phyloP scores from a whole-genome alignment of 345 rosid genomes.

The Camelina hispida region DNA sequence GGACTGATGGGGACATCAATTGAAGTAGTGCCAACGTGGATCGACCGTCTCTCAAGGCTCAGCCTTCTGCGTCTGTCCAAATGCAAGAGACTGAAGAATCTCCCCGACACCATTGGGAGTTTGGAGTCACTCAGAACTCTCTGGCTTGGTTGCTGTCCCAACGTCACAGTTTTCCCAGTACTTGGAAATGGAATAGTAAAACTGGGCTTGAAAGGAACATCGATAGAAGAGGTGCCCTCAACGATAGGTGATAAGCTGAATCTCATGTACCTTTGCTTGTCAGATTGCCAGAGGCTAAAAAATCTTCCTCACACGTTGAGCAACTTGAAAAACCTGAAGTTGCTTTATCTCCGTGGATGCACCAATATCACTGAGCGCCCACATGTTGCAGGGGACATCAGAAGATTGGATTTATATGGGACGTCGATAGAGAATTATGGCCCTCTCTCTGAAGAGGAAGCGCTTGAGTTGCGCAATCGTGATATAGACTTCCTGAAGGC shows the following conservation, averaged over 20 bases:
- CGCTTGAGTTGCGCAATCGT: constrained; percentile 12
- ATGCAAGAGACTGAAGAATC: constrained; percentile 36
- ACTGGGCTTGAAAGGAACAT: constrained; percentile 21
- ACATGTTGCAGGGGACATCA: constrained; percentile 28
- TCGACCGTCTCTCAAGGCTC: constrained; percentile 27
- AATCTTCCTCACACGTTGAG: constrained; percentile 24
- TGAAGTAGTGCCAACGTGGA: constrained; percentile 21
- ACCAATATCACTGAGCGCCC: constrained; percentile 21
- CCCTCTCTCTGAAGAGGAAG: constrained; percentile 19
- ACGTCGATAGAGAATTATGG: constrained; percentile 36
- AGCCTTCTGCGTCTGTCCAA: not conserved
- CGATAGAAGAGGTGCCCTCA: constrained; percentile 31
- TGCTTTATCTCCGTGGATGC: constrained; percentile 39
- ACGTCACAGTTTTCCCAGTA: constrained; percentile 25
- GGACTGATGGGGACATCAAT: constrained; percentile 27
- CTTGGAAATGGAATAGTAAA: constrained; percentile 7
- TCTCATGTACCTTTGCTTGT: constrained; percentile 21
- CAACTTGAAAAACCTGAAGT: constrained; percentile 28
- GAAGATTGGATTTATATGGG: constrained; percentile 32
- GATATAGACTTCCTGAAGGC: constrained; percentile 20
- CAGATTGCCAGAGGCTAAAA: constrained; percentile 29
- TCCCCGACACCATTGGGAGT: constrained; percentile 35
- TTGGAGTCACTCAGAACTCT: constrained; percentile 26
- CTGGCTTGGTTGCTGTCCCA: constrained; percentile 23
- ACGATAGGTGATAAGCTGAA: constrained; percentile 18